These are phyloP conservation scores for Pascua guehoae DNA, from an alignment of 1,284 basidiomycete species.

Conservation along the genomic window DNA sequence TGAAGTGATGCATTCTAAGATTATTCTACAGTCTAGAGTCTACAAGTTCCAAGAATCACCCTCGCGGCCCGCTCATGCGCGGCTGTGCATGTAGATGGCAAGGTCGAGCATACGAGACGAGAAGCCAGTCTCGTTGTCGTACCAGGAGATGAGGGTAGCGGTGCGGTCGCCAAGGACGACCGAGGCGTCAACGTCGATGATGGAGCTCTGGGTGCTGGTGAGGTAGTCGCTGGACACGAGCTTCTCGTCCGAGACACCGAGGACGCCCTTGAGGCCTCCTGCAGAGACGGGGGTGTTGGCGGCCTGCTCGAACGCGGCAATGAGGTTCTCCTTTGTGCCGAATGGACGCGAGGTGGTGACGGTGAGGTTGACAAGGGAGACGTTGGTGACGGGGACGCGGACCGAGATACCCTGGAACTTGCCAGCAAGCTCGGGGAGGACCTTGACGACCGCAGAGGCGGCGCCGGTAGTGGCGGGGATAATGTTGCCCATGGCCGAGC, in stretches of 20 bases:
- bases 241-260: constrained; percentile 48
- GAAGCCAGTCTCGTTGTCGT: constrained; percentile 49
- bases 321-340: constrained; percentile 41
- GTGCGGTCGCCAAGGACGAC: constrained; percentile 42
- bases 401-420: constrained; percentile 51
- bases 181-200: constrained; percentile 47
- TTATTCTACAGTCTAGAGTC: too few species aligned
- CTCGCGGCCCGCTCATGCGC: background rate
- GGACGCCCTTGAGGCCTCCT: constrained; percentile 34
- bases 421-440: constrained; percentile 49
- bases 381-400: constrained; percentile 51
- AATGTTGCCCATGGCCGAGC: constrained; percentile 47
- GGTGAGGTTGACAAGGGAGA: constrained; percentile 50
- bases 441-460: constrained; percentile 47
- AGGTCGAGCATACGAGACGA: constrained; percentile 23
- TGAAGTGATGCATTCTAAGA: too few species aligned
- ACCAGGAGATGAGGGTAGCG: constrained; percentile 49
- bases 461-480: constrained; percentile 50
- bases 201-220: constrained; percentile 35
- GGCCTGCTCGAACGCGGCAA: constrained; percentile 42
- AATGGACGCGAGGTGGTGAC: constrained; percentile 44
- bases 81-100: constrained; percentile 16
- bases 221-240: constrained; percentile 50
- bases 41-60: too few species aligned
- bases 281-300: constrained; percentile 21